These are phyloP conservation scores for Trypanosoma scelopori DNA, from an alignment of 208 protist species.

Conservation along the genomic window DNA sequence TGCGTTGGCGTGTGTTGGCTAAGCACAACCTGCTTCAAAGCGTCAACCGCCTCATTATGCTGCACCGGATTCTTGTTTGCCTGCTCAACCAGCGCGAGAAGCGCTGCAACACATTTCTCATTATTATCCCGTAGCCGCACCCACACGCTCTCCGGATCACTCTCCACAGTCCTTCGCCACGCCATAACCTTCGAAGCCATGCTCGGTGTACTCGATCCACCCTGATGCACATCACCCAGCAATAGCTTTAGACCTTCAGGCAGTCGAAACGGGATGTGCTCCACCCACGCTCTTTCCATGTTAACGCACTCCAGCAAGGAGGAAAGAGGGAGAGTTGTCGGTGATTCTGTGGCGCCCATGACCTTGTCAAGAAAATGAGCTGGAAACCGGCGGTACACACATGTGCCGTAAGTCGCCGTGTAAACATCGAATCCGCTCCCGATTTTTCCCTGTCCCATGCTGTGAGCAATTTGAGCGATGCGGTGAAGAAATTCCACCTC, in stretches of 20 bases:
- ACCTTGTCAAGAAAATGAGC: slow-evolving; percentile 54
- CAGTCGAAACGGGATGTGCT: slow-evolving; percentile 66
- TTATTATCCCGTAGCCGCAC: slow-evolving; percentile 64
- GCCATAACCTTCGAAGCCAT: slow-evolving; percentile 94
- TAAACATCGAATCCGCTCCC: slow-evolving; percentile 97
- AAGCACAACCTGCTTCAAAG: slow-evolving; percentile 28
- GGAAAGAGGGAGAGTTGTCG: slow-evolving; percentile 38
- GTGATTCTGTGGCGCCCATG: slow-evolving; percentile 38
- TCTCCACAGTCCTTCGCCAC: slow-evolving; percentile 74
- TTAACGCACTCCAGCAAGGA: slow-evolving; percentile 51
- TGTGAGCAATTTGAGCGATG: slow-evolving; percentile 93
- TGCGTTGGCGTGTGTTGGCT: slow-evolving; percentile 18
- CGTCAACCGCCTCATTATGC: slow-evolving; percentile 12
- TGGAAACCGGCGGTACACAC: slow-evolving; percentile 90
- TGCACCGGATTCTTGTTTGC: slow-evolving; percentile 20
- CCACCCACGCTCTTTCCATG: slow-evolving; percentile 62
- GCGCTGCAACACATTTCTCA: slow-evolving; percentile 59
- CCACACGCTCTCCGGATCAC: slow-evolving; percentile 58
- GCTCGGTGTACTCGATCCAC: slow-evolving; percentile 92
- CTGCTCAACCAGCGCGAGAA: slow-evolving; percentile 41
- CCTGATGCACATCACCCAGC: slow-evolving; percentile 87
- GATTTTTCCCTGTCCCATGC: slow-evolving; percentile 95
- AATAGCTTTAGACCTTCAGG: slow-evolving; percentile 83
- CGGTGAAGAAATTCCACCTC: slow-evolving; percentile 83
- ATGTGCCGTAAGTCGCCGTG: slow-evolving; percentile 93